Base-by-base conservation (phyloP, 176 grass and related monocot species). In the Microstegium vimineum region DNA sequence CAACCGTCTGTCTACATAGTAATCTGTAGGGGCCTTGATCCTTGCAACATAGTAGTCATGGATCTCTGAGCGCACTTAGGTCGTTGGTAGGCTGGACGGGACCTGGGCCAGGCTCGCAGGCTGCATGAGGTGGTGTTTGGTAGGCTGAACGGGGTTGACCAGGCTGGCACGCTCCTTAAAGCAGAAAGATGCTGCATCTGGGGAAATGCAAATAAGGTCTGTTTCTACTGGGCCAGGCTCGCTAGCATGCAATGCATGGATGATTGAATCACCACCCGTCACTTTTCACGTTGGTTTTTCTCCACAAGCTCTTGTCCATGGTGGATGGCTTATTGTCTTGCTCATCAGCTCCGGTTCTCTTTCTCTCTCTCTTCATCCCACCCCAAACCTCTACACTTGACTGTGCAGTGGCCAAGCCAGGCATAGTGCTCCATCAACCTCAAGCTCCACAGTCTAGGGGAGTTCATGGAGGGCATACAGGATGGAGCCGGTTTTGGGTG, bases 41-140 rank as follows among this genome's bases (percentile, higher is more conserved):
- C 31, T 40, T 49, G 54, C 28, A 59, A 41, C 76, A 86, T 69
- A 87, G n/a, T 71, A 75, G 60, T 49, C 67, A 11, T 34, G 34
- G 27, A 22, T 75, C 16, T 56, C 35, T 79, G 43, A 51, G 35
- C 52, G 10, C 3, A 82, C 10, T 47, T 75, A 56, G 20, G 20
- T 6, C 0, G 0, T n/a, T 56, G 51, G 51, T n/a, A 56, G 6
- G 51, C 51, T 56, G 51, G 51, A n/a, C 0, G 8, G 51, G 51
- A 56, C 8, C 18, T n/a, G 51, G 20, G 51, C 6, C 20, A 56
- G 51, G 17, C 47, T 52, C 17, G 2, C 1, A 8, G 6, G 51
- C 51, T 56, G 51, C 51, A n/a, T 3, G 20, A 56, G 51, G 2
- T 56, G 51, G 51, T 56, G 7, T 56, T 56, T 56, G 20, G 51